Evolutionary conservation across 179 eudicot genomes (phyloP).

Genomic region (Spinacia oleracea): DNA sequence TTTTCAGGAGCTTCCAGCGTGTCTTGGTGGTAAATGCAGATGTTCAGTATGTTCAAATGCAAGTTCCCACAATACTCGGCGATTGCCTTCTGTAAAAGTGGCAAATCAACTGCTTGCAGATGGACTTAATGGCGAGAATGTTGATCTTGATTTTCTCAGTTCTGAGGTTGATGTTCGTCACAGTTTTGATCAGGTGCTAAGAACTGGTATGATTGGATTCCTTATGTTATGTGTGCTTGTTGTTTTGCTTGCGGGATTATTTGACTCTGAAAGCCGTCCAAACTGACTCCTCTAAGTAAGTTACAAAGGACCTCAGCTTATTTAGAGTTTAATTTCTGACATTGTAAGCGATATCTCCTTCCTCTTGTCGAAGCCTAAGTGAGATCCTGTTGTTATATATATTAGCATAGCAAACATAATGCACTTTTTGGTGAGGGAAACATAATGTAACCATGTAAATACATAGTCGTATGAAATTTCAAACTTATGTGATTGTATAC

Average conservation of each 20-base stretch:
- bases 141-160: constrained; percentile 28
- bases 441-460: too few relatives aligned
- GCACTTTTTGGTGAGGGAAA: neutral
- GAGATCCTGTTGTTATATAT: neutral
- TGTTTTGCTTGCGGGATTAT: constrained; percentile 53
- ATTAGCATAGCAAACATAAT: neutral
- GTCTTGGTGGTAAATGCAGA: constrained; percentile 66
- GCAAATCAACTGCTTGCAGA: constrained; percentile 28
- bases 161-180: constrained; percentile 34
- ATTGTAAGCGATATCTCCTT: neutral
- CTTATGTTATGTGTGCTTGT: constrained; percentile 62
- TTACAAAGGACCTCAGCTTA: neutral
- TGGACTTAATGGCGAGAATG: constrained; percentile 26
- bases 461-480: too few relatives aligned
- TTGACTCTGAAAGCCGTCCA: constrained; percentile 47
- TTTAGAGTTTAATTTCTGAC: neutral
- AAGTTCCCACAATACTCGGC: constrained; percentile 18
- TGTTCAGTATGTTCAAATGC: constrained; percentile 54
- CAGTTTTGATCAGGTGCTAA: constrained; percentile 44
- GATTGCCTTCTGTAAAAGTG: constrained; percentile 20
- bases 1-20: constrained; percentile 57
- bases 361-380: neutral
- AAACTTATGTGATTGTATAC: too few relatives aligned
- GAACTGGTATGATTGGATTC: constrained; percentile 64
- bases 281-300: constrained; percentile 15